A percentile compares a stretch with the other conserved stretches of the same genome.
Evolutionary conservation across 768 basidiomycete species (phyloP).

Genomic region (Auricularia sp.): DNA sequence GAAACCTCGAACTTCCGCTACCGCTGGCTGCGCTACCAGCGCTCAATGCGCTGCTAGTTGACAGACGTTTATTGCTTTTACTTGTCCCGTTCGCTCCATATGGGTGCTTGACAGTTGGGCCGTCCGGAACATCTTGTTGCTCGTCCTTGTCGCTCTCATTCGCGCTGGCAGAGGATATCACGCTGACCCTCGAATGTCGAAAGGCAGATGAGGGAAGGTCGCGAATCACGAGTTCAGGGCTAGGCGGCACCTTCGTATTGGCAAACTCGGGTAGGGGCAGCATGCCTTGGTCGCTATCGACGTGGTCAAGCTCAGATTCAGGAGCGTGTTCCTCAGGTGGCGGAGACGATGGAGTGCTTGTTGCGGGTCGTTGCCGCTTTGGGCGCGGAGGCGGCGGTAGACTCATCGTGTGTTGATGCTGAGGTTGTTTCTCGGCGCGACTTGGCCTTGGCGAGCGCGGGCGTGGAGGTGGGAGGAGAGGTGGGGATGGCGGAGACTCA

Average conservation of each 20-base stretch:
- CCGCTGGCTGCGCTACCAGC: not conserved
- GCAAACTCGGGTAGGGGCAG: not conserved
- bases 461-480: not conserved
- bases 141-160: not conserved
- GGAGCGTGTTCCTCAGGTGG: conserved; percentile 16
- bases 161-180: not conserved
- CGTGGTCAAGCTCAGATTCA: not conserved
- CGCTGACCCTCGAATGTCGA: not conserved
- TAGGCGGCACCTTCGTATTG: not conserved
- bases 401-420: not conserved
- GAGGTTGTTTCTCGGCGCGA: not conserved
- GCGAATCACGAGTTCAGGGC: not conserved
- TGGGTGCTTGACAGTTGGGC: not conserved
- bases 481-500: not conserved
- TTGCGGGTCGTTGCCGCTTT: not conserved
- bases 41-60: not conserved
- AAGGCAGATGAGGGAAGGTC: not conserved
- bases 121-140: not conserved
- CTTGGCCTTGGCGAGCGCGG: not conserved
- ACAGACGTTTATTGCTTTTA: not conserved
- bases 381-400: not conserved
- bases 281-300: not conserved
- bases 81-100: not conserved
- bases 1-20: not conserved
- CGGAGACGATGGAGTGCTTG: conserved; percentile 18